These are phyloP conservation scores for Vanderwaltozyma polyspora DNA, from an alignment of 805 yeast genomes.

Conservation along the genomic window DNA sequence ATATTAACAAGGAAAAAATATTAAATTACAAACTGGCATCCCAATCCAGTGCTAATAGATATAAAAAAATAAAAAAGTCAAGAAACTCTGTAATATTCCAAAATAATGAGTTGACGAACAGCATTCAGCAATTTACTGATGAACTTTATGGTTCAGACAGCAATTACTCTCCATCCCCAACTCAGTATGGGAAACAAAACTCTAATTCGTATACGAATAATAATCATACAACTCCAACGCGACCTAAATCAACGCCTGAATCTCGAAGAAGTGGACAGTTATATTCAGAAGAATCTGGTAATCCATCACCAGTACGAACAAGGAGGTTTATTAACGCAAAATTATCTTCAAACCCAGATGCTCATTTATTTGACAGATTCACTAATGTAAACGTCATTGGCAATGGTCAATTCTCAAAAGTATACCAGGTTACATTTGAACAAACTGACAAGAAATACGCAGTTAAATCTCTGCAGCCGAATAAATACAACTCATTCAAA, in stretches of 20 bases:
- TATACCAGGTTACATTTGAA: conserved; percentile 67
- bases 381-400: conserved; percentile 63
- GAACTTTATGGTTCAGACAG: conserved; percentile 24
- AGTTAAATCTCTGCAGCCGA: conserved; percentile 70
- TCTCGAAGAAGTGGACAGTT: background rate
- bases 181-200: background rate
- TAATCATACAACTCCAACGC: conserved; percentile 1
- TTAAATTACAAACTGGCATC: conserved; percentile 6
- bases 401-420: conserved; percentile 81
- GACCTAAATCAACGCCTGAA: conserved; percentile 1
- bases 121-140: conserved; percentile 27
- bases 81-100: conserved; percentile 18
- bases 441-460: conserved; percentile 54
- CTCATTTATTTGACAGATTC: conserved; percentile 38
- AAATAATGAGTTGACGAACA: conserved; percentile 23
- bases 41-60: conserved; percentile 9
- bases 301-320: conserved; percentile 8
- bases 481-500: conserved; percentile 17
- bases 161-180: conserved; percentile 3
- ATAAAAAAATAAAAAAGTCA: conserved; percentile 20
- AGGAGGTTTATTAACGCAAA: conserved; percentile 18
- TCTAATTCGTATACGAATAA: background rate
- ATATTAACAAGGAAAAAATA: conserved; percentile 2
- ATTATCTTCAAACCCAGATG: conserved; percentile 19
- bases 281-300: background rate